These are phyloP conservation scores for Colletotrichum brevisporum DNA, from an alignment of 2,329 filamentous ascomycete species.

Conservation along the genomic window DNA sequence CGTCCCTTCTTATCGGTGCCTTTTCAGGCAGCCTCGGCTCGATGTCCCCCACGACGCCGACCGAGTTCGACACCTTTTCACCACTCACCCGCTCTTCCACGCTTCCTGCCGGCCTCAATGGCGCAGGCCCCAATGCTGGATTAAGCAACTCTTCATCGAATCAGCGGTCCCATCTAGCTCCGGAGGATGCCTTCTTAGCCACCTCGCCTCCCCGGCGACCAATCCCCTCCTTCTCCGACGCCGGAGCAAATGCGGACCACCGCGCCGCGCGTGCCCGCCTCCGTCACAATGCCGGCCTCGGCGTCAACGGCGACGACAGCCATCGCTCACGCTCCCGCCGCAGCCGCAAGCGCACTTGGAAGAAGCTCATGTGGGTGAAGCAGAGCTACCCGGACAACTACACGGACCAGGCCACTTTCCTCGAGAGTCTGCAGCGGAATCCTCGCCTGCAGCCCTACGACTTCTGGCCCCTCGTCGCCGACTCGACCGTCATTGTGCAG, in stretches of 20 bases:
- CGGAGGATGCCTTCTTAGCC: constrained; percentile 84
- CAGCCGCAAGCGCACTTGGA: constrained; percentile 83
- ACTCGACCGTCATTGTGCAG: constrained; percentile 96
- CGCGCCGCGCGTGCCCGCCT: constrained; percentile 25
- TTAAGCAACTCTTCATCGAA: constrained; percentile 9
- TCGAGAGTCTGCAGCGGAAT: constrained; percentile 95
- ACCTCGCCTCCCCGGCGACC: constrained; percentile 72
- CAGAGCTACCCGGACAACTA: constrained; percentile 99
- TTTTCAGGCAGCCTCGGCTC: constrained; percentile 15
- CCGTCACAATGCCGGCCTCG: constrained; percentile 42
- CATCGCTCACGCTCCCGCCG: constrained; percentile 75
- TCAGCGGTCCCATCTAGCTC: constrained; percentile 77
- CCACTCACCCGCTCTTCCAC: constrained; percentile 58
- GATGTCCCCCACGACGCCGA: constrained; percentile 40
- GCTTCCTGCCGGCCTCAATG: constrained; percentile 50
- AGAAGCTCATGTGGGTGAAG: constrained; percentile 98
- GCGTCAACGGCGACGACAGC: constrained; percentile 56
- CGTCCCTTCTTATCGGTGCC: not conserved
- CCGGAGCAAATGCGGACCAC: constrained; percentile 43
- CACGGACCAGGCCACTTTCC: constrained; percentile 95
- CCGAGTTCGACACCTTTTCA: constrained; percentile 38
- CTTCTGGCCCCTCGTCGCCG: constrained; percentile 96
- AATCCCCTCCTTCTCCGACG: constrained; percentile 46
- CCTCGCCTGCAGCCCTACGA: constrained; percentile 95
- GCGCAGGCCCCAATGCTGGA: constrained; percentile 38